These are phyloP conservation scores for Cucurbita maxima DNA, from an alignment of 306 rosid species.

Conservation along the genomic window DNA sequence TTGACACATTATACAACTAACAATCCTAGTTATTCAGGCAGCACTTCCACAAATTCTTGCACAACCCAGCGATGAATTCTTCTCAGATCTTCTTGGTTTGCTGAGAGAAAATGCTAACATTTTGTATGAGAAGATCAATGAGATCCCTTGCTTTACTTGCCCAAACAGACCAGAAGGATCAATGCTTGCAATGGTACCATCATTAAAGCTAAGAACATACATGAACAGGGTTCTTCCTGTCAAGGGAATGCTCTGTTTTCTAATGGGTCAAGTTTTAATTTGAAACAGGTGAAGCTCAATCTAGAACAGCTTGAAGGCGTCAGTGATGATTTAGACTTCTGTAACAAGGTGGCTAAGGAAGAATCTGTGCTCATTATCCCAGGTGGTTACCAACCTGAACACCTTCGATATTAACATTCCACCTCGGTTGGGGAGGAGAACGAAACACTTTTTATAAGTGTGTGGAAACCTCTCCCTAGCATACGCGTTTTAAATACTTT, in stretches of 20 bases:
- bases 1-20: background rate
- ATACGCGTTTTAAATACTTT: too few species aligned
- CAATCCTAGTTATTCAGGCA: constrained; percentile 11
- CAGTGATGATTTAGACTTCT: constrained; percentile 31
- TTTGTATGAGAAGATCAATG: constrained; percentile 19
- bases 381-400: background rate
- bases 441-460: too few species aligned
- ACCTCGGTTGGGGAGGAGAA: too few species aligned
- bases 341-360: constrained; percentile 27
- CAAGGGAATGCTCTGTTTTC: background rate
- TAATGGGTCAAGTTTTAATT: background rate
- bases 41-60: constrained; percentile 31
- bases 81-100: constrained; percentile 9
- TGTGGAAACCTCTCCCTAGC: too few species aligned
- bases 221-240: background rate
- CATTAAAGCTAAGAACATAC: background rate
- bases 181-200: constrained; percentile 28
- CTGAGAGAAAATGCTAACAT: constrained; percentile 16
- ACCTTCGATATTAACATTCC: too few species aligned
- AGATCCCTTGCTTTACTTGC: constrained; percentile 28
- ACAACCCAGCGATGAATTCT: constrained; percentile 18
- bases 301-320: constrained; percentile 25
- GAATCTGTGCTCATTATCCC: constrained; percentile 31
- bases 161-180: constrained; percentile 41
- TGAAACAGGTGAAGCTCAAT: constrained; percentile 29